Conservation (phyloP, 2,329 filamentous ascomycete species). For the Tolypocladium tundrense region DNA sequence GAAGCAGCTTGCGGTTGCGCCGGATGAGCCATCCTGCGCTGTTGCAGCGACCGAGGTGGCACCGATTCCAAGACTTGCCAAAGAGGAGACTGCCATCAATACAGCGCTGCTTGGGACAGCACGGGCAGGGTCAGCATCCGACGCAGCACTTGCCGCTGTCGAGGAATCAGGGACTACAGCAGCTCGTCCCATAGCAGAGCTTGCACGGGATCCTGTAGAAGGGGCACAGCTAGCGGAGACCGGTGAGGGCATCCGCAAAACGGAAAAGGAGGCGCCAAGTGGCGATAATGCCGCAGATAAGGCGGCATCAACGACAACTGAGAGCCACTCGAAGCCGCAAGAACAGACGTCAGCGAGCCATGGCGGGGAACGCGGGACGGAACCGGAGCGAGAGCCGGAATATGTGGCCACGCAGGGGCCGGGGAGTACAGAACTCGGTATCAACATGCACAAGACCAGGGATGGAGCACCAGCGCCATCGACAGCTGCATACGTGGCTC, state of each 20-base stretch:
- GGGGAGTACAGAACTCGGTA: neutral
- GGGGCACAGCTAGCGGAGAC: neutral
- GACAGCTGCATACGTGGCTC: neutral
- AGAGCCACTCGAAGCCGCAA: neutral
- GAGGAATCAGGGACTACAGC: neutral
- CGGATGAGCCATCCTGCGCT: neutral
- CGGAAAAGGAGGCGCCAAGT: neutral
- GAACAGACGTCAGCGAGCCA: neutral
- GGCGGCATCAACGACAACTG: neutral
- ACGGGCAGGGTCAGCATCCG: neutral
- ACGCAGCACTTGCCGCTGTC: neutral
- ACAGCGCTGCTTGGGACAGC: neutral
- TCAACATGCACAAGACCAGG: neutral
- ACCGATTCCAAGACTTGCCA: neutral
- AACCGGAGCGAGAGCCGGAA: slow-evolving; percentile 3
- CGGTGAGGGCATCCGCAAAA: neutral
- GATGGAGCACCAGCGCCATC: neutral
- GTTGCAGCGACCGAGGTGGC: neutral
- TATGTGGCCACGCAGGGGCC: slow-evolving; percentile 3
- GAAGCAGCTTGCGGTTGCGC: neutral
- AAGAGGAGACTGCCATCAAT: neutral
- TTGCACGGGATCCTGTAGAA: neutral
- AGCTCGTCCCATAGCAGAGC: neutral
- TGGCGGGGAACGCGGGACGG: neutral
- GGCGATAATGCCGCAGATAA: neutral